Conservation (phyloP, 345 rosid species). For the Anacardium occidentale region DNA sequence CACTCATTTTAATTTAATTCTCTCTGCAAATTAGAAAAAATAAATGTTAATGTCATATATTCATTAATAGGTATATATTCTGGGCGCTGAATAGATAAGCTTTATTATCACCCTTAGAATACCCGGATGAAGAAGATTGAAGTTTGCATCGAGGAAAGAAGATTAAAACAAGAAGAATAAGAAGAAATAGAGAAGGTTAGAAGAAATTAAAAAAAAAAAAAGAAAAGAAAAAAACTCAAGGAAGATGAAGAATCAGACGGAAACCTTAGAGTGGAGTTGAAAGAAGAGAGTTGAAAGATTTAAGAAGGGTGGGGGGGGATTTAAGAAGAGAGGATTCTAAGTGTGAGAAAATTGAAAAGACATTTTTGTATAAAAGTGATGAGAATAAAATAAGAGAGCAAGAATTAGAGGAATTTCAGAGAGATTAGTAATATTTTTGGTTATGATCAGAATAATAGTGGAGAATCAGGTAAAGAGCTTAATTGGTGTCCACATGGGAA, state of each 20-base stretch:
- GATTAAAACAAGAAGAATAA: background rate
- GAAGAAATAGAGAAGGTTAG: too few relatives aligned
- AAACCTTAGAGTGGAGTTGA: background rate
- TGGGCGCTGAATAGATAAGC: too few relatives aligned
- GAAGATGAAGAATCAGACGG: background rate
- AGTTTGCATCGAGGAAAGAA: background rate
- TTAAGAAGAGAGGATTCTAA: background rate
- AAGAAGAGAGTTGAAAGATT: background rate
- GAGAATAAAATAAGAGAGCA: background rate
- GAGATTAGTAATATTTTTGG: too few relatives aligned
- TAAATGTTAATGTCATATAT: background rate
- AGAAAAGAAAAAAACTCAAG: background rate
- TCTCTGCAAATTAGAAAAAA: background rate
- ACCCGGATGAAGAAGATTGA: background rate
- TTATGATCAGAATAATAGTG: background rate
- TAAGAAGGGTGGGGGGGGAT: background rate
- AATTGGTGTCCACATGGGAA: constrained; percentile 18
- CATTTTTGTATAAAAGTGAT: background rate
- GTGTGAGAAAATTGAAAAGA: background rate
- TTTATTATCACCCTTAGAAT: too few relatives aligned
- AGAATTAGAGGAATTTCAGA: background rate
- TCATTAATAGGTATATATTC: too few relatives aligned
- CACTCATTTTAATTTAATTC: background rate
- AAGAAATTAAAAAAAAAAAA: too few relatives aligned
- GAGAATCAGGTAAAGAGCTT: background rate